These are phyloP conservation scores for Didymosphaeria variabile DNA, from an alignment of 2,329 filamentous ascomycete species.

Conservation along the genomic window DNA sequence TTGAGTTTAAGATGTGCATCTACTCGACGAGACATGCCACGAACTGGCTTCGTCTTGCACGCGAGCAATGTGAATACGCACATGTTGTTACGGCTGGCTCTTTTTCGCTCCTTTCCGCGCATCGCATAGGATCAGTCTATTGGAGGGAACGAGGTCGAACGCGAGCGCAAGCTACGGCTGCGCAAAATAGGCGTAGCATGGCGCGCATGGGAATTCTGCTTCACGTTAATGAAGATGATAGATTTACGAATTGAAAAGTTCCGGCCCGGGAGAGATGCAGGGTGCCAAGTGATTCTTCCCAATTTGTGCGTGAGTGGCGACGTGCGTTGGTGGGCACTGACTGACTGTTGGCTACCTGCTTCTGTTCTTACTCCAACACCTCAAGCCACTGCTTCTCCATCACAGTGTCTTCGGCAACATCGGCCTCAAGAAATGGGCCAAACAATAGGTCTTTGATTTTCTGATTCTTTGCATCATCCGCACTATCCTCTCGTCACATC, in stretches of 20 bases:
- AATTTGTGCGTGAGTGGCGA: neutral
- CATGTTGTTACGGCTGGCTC: neutral
- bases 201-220: conserved; percentile 1
- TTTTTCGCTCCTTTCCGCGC: conserved; percentile 1
- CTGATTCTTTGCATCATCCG: too few species aligned
- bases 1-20: conserved; percentile 1
- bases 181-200: conserved; percentile 3
- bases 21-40: neutral
- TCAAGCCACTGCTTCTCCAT: too few species aligned
- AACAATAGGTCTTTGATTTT: too few species aligned
- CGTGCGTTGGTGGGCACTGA: neutral
- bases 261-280: neutral
- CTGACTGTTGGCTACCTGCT: too few species aligned
- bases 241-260: conserved; percentile 15
- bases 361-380: too few species aligned
- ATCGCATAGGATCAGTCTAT: conserved; percentile 8
- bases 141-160: neutral
- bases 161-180: neutral
- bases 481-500: too few species aligned
- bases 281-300: neutral
- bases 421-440: too few species aligned
- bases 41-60: conserved; percentile 1
- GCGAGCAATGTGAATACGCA: conserved; percentile 6
- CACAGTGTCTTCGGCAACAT: too few species aligned
- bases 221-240: conserved; percentile 16